These are phyloP conservation scores for Papiliotrema terrestris DNA, from an alignment of 1,284 basidiomycete genomes.

Conservation along the genomic window DNA sequence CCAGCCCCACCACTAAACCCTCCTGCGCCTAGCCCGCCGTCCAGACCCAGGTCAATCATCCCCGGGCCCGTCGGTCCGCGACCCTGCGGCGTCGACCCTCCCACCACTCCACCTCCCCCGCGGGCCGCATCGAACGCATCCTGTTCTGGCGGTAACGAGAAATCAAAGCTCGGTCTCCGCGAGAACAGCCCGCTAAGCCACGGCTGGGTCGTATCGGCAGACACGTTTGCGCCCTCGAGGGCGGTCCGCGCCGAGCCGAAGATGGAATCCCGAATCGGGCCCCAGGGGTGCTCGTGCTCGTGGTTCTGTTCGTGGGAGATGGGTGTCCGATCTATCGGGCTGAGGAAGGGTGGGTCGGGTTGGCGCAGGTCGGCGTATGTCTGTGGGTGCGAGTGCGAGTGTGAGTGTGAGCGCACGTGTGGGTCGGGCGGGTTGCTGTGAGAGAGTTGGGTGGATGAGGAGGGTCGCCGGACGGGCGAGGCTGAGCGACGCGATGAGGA, in stretches of 20 bases:
- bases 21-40: neutral
- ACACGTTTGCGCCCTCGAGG: neutral
- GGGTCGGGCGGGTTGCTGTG: neutral
- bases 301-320: neutral
- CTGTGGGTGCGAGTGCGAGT: neutral
- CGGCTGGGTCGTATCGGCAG: neutral
- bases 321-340: neutral
- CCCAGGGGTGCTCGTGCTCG: neutral
- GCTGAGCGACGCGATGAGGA: neutral
- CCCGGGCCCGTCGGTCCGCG: neutral
- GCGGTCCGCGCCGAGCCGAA: slow-evolving; percentile 6
- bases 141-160: neutral
- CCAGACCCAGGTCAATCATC: neutral
- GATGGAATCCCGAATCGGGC: slow-evolving; percentile 1
- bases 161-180: slow-evolving; percentile 1
- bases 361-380: neutral
- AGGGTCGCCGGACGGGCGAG: neutral
- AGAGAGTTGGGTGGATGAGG: neutral
- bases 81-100: neutral
- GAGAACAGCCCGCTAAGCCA: slow-evolving; percentile 1
- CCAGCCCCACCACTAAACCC: too few relatives aligned
- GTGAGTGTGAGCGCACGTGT: neutral
- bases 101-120: neutral
- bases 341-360: neutral
- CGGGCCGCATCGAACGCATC: neutral